Base-by-base conservation (phyloP, 768 basidiomycete genomes). In the Russula griseocarnosa region DNA sequence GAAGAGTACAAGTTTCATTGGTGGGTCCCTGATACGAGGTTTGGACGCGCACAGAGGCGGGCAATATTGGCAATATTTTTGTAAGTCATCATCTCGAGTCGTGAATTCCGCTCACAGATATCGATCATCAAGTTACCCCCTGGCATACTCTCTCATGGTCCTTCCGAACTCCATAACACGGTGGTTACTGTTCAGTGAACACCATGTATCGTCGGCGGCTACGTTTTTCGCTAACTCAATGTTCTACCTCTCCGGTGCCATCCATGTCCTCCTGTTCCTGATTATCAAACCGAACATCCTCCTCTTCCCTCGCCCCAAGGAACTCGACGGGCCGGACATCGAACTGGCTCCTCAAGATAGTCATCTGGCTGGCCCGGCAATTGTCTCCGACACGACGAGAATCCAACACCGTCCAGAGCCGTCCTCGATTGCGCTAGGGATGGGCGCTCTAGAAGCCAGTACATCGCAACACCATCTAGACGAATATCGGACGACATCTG, bases 231-330 rank as follows among this genome's bases (percentile, higher is more conserved):
- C 71, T 30, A 61, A 70, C 20, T 58, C 71, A 9, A 58, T 77
- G 16, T 79, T 74, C 30, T 30, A 2, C 7, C 58, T 57, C 11
- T 78, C 76, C 50, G 79, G 80, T 18, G 67, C 72, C 40, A 63
- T 74, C 57, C 80, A 80, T 56, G 79, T 79, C 42, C 40, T 76
- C n/a, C 73, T 81, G 10, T 68, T 79, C 40, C 67, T 78, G 28
- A 63, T 67, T 24, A 75, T 77, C 16, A 74, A 75, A 26, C 77
- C 76, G 3, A 70, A 73, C 34, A 70, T 76, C 1, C 70, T 72
- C 30, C 71, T 79, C 14, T 78, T 78, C 47, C 47, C 34, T 16
- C 61, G 47, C 4, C 63, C 63, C 1, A 40, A 40, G 0, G 13
- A 36, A 36, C 11, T 36, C 36, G 11, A 3, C n/a, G n/a, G n/a